These are phyloP conservation scores for Ceratobasidium sp. DNA, from an alignment of 1,284 basidiomycete species.

Conservation along the genomic window DNA sequence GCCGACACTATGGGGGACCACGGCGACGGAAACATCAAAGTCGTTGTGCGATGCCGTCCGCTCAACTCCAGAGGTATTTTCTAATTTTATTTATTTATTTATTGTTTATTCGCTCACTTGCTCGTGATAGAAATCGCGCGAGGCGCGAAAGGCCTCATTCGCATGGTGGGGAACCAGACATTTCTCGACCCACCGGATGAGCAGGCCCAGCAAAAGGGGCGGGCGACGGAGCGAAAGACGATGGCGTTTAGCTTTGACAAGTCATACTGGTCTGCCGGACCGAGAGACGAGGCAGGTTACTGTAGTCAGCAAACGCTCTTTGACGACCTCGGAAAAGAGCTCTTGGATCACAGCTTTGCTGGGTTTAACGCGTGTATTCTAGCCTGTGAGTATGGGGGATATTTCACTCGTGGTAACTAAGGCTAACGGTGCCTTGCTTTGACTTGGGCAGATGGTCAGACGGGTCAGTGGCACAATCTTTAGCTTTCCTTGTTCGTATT, in stretches of 20 bases:
- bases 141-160: constrained; percentile 91
- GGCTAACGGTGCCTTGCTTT: constrained; percentile 48
- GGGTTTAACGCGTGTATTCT: constrained; percentile 99
- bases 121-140: constrained; percentile 79
- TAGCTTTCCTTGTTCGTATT: constrained; percentile 44
- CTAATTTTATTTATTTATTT: constrained; percentile 12
- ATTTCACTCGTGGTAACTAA: constrained; percentile 11
- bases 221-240: constrained; percentile 87
- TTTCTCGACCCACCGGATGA: constrained; percentile 88
- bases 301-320: constrained; percentile 95
- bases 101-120: constrained; percentile 2
- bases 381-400: constrained; percentile 79
- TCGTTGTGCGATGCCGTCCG: constrained; percentile 95
- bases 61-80: constrained; percentile 89
- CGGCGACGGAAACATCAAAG: constrained; percentile 87
- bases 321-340: constrained; percentile 93
- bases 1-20: constrained; percentile 63
- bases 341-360: constrained; percentile 93
- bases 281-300: constrained; percentile 87
- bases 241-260: constrained; percentile 95
- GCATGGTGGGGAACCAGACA: constrained; percentile 93
- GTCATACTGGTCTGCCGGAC: constrained; percentile 94
- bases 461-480: constrained; percentile 69
- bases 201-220: constrained; percentile 52
- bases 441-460: constrained; percentile 77